Conservation (phyloP, 108 stramenopile genomes). For the Pseudonitzschia multiseries region DNA sequence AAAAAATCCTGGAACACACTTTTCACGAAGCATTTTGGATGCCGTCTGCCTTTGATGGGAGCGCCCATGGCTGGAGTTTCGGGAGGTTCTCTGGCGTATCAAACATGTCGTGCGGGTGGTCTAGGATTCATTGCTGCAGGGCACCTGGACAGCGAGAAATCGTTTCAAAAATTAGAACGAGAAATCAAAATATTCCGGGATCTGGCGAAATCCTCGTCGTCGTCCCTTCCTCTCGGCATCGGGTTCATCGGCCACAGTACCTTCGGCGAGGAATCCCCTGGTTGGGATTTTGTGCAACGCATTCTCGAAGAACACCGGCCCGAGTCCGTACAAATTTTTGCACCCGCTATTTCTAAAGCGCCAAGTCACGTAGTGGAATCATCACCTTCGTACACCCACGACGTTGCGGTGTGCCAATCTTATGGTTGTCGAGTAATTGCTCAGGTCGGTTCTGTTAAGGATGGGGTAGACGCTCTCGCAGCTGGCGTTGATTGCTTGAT, state of each 20-base stretch:
- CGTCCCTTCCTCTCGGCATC: conserved; percentile 44
- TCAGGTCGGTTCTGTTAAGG: conserved; percentile 64
- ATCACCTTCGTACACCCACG: conserved; percentile 11
- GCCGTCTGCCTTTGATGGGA: conserved; percentile 59
- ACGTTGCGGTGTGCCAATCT: conserved; percentile 58
- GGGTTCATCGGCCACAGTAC: conserved; percentile 74
- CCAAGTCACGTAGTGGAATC: neutral
- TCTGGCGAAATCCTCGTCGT: neutral
- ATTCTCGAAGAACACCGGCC: conserved; percentile 55
- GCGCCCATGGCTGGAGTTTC: conserved; percentile 80
- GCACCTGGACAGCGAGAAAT: conserved; percentile 42
- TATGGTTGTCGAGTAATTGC: conserved; percentile 58
- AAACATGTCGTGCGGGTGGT: conserved; percentile 63
- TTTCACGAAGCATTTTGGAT: conserved; percentile 49
- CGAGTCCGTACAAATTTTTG: conserved; percentile 68
- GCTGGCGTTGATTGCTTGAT: conserved; percentile 67
- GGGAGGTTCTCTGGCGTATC: conserved; percentile 58
- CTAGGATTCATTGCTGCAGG: conserved; percentile 79
- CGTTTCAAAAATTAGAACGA: conserved; percentile 31
- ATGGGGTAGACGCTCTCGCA: conserved; percentile 56
- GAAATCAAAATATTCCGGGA: conserved; percentile 54
- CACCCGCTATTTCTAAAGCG: conserved; percentile 46
- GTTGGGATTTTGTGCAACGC: conserved; percentile 52
- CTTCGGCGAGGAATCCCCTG: conserved; percentile 33
- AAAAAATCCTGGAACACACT: conserved; percentile 40